Evolutionary conservation across 352 stramenopile species (phyloP), one percentile per base, ranked within the genome.

Genomic region (Phytophthora ohioensis): DNA sequence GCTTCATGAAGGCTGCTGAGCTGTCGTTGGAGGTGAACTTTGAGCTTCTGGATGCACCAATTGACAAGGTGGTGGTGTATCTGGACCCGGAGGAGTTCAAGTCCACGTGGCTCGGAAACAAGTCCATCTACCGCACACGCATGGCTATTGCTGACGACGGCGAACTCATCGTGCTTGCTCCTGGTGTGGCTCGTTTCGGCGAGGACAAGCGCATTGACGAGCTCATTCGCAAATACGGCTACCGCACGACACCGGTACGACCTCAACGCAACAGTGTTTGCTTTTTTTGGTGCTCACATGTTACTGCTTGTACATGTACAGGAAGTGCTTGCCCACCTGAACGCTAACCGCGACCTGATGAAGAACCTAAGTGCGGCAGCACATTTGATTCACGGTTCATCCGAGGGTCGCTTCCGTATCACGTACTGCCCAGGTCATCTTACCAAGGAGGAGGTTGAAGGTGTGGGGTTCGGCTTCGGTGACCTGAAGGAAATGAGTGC

Each of bases 21-120:
- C 73, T 99, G 15, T 98, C 94, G 49, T 71, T 99, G 0, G 79
- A 98, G 67, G 94, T 99, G 12, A 99, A 99, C 73, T 99, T 99
- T 67, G 93, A 97, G 70, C 73, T 99, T 49, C 58, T 99, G 54
- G 91, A 98, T 9, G 86, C 81, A 11, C 84, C 95, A 9, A 78
- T 98, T 4, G 84, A 94, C 49, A 99, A 98, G 68, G 88, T 99
- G 17, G 96, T 99, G 1, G 97, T 98, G n/a, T 98, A 97, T 70
- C 69, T 99, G 46, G 97, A 99, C 60, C 85, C 90, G 21, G 78
- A 98, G 30, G 96, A 99, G 74, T 99, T 99, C 85, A 97, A 98
- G 75, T 98, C 97, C 6, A 99, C 97, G 10, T 99, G 97, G 97
- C 78, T 99, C 12, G 97, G 96, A 7, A 99, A 99, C 84, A 99